Base-by-base conservation (phyloP, 1,284 basidiomycete genomes). In the Ceratobasidium sp. region DNA sequence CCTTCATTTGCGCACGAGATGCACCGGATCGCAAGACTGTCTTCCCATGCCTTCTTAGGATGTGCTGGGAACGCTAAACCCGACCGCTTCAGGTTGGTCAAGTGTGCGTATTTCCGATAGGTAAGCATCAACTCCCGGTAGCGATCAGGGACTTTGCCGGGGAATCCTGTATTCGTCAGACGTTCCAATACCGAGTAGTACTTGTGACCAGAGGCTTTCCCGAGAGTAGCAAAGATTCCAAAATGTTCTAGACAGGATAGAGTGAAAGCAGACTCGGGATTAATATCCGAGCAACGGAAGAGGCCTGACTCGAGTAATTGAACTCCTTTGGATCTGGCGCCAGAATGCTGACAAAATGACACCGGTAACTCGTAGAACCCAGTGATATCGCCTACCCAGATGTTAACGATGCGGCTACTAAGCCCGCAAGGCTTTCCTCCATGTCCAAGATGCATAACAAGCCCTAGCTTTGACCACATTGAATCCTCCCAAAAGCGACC, bases 401-500 rank as follows among this genome's bases (percentile, higher is more conserved):
- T 9, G 9, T 19, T 47, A 9, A 9, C 19, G 45, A 19, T 9
- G 9, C 9, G 9, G 45, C 9, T 47, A 19, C 45, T 9, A 9
- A 9, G 9, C 17, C 22, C 22, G 51, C 60, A 63, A 9, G 63
- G 45, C 27, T 65, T 47, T 24, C 47, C 63, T 27, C 47, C 63
- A 31, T 65, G 63, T 15, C 63, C 45, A n/a, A 65, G 63, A n/a
- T 65, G 22, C 8, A 50, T 44, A 7, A 44, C 33, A 17, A 65
- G 33, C 3, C 63, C 63, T 24, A 29, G 11, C 17, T 44, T 33
- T 15, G 45, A 19, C 11, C 48, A 47, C 17, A 47, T n/a, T 17
- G 44, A 15, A 8, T 50, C 45, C 9, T n/a, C 27, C 63, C 63
- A 65, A 31, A 48, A 44, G 9, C 14, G 8, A 8, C 54, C 54